phyloP scores from a whole-genome alignment of 441 rosid genomes.

The Raphanus hybrid region DNA sequence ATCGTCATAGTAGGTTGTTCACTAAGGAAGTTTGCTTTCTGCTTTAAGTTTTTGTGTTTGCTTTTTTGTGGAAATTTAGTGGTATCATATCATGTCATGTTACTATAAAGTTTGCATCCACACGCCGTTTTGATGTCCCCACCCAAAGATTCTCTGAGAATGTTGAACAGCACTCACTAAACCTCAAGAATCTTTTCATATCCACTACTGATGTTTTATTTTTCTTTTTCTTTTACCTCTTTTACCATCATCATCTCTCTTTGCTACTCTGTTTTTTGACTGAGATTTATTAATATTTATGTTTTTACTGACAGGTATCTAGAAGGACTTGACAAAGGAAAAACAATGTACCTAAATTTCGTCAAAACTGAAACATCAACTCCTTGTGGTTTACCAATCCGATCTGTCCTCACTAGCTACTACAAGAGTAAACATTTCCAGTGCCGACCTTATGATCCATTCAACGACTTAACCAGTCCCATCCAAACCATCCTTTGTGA shows the following conservation, averaged over 20 bases:
- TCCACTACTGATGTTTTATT: neutral
- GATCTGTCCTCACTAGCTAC: slow-evolving; percentile 92
- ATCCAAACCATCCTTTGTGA: slow-evolving; percentile 76
- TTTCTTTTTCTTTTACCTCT: neutral
- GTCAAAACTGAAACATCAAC: slow-evolving; percentile 80
- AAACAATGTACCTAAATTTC: slow-evolving; percentile 83
- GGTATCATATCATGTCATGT: slow-evolving; percentile 34
- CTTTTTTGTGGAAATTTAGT: slow-evolving; percentile 19
- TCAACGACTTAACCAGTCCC: slow-evolving; percentile 79
- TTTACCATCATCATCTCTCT: slow-evolving; percentile 25
- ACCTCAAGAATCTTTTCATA: slow-evolving; percentile 37
- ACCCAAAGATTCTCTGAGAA: slow-evolving; percentile 38
- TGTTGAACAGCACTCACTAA: slow-evolving; percentile 36
- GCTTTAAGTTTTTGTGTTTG: slow-evolving; percentile 7
- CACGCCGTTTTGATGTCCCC: slow-evolving; percentile 39
- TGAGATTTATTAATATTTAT: neutral
- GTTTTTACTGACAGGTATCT: slow-evolving; percentile 57
- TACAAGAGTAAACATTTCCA: slow-evolving; percentile 92
- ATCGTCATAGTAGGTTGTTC: slow-evolving; percentile 23
- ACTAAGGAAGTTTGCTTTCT: slow-evolving; percentile 31
- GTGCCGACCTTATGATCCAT: slow-evolving; percentile 64
- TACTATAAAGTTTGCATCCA: slow-evolving; percentile 41
- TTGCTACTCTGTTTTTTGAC: slow-evolving; percentile 17
- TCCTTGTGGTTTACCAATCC: slow-evolving; percentile 78
- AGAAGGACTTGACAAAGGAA: slow-evolving; percentile 80